Percentiles rank a stretch among this genome's conserved stretches.
Evolutionary conservation across 2,329 filamentous ascomycete species (phyloP).

Genomic region (Raffaelea albimanens): DNA sequence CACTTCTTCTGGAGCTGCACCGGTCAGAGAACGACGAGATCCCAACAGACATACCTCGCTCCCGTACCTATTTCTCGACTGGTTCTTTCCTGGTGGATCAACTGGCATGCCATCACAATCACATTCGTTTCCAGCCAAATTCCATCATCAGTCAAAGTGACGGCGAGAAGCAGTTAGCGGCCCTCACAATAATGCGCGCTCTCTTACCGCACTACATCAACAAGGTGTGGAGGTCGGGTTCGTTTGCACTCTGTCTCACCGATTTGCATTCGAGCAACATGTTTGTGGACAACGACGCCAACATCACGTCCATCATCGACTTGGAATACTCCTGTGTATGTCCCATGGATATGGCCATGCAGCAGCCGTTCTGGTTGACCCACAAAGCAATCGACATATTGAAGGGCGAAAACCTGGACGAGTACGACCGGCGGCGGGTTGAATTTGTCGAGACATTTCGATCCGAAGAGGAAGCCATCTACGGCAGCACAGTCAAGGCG

Average conservation of each 20-base stretch:
- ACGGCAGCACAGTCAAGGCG: background rate
- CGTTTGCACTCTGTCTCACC: constrained; percentile 15
- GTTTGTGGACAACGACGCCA: constrained; percentile 19
- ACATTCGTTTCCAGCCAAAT: background rate
- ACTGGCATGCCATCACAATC: background rate
- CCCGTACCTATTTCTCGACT: background rate
- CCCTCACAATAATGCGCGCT: background rate
- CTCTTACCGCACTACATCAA: background rate
- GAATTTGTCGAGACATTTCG: background rate
- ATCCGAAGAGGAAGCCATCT: background rate
- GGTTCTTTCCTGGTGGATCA: background rate
- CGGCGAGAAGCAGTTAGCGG: background rate
- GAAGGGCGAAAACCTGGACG: background rate
- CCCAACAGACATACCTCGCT: background rate
- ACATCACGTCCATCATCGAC: constrained; percentile 20
- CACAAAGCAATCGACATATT: background rate
- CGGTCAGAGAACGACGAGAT: background rate
- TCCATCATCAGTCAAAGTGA: background rate
- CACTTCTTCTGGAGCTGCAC: background rate
- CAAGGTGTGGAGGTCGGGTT: background rate
- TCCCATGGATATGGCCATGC: background rate
- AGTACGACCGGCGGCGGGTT: background rate
- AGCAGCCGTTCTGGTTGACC: background rate
- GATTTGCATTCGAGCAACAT: constrained; percentile 21
- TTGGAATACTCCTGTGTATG: constrained; percentile 16